Conservation (phyloP, 345 rosid genomes). For the Gossypium ekmanianum region DNA sequence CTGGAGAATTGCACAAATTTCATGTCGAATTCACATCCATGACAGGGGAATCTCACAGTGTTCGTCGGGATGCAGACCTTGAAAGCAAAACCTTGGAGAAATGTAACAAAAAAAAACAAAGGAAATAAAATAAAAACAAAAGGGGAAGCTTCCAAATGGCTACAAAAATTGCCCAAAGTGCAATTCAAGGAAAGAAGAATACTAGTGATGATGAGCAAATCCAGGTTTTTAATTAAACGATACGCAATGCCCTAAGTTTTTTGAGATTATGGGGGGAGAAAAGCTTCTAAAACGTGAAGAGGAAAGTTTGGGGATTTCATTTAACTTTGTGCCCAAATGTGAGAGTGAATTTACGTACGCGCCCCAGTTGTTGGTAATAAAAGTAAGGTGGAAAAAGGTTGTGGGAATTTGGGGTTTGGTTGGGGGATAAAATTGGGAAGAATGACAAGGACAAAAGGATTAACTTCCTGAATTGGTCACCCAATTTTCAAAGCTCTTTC, state of each 20-base stretch:
- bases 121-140: not conserved
- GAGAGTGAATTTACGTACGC: not conserved
- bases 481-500: too few relatives aligned
- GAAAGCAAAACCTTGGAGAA: not conserved
- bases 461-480: too few relatives aligned
- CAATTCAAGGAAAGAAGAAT: not conserved
- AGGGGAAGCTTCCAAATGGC: not conserved
- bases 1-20: not conserved
- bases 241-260: not conserved
- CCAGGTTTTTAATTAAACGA: not conserved
- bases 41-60: not conserved
- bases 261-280: not conserved
- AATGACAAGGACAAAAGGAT: too few relatives aligned
- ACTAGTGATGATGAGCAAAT: not conserved
- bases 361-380: not conserved
- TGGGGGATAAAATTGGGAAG: too few relatives aligned
- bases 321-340: not conserved
- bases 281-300: not conserved
- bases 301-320: not conserved
- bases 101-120: not conserved
- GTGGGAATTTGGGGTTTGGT: too few relatives aligned
- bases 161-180: not conserved
- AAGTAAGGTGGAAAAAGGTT: not conserved
- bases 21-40: not conserved
- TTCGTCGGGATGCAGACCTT: not conserved